phyloP scores from a whole-genome alignment of 2,329 filamentous ascomycete species.

The Metarhizium humberi region DNA sequence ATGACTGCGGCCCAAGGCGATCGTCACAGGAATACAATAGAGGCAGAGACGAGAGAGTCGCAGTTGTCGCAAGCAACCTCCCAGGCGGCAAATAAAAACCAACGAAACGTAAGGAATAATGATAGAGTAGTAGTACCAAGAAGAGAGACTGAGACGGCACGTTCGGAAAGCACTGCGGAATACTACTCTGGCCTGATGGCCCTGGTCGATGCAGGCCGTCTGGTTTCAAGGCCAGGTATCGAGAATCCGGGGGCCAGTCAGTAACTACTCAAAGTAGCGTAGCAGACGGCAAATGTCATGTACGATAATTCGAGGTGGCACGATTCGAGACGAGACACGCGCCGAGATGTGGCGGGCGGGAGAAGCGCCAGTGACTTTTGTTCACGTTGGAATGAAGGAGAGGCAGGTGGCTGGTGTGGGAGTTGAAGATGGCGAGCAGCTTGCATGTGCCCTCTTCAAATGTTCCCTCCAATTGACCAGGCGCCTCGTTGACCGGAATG shows the following conservation, averaged over 20 bases:
- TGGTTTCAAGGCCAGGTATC: neutral
- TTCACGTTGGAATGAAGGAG: constrained; percentile 1
- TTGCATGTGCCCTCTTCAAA: neutral
- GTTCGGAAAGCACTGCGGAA: neutral
- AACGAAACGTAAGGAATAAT: neutral
- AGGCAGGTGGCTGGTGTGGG: neutral
- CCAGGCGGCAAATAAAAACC: neutral
- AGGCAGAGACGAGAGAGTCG: neutral
- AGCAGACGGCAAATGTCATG: neutral
- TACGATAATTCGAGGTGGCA: neutral
- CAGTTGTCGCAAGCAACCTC: neutral
- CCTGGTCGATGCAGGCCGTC: neutral
- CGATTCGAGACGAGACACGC: neutral
- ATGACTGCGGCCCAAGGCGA: neutral
- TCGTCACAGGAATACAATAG: neutral
- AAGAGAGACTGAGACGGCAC: neutral
- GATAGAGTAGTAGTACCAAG: neutral
- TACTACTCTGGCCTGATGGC: neutral
- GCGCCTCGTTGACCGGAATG: too few relatives aligned
- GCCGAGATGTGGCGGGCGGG: constrained; percentile 3
- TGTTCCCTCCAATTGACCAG: too few relatives aligned
- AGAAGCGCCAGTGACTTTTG: constrained; percentile 1
- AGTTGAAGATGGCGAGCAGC: neutral
- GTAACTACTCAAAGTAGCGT: too few relatives aligned
- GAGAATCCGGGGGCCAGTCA: too few relatives aligned